phyloP scores from a whole-genome alignment of 73 alveolate genomes.

The Paramecium bursaria region DNA sequence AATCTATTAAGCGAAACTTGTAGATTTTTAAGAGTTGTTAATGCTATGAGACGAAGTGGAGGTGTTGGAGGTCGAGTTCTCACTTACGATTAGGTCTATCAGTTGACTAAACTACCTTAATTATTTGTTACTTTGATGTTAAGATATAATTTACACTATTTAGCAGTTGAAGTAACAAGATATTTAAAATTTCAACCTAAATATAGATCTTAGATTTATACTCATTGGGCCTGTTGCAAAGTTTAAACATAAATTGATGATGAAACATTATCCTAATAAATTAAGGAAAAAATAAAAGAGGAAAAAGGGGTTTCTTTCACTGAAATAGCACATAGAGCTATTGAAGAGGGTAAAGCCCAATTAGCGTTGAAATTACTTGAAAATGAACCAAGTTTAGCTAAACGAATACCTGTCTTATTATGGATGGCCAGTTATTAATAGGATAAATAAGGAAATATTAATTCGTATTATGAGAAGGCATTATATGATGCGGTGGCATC shows the following conservation, averaged over 20 bases:
- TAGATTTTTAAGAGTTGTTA: slow-evolving; percentile 61
- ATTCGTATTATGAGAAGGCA: slow-evolving; percentile 71
- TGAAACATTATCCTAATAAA: slow-evolving; percentile 61
- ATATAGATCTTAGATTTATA: slow-evolving; percentile 59
- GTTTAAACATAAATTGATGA: slow-evolving; percentile 55
- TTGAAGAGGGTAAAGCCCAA: slow-evolving; percentile 69
- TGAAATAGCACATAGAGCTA: slow-evolving; percentile 70
- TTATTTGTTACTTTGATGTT: slow-evolving; percentile 49
- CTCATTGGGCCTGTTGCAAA: slow-evolving; percentile 76
- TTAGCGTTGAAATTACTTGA: slow-evolving; percentile 70
- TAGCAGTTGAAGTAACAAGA: slow-evolving; percentile 70
- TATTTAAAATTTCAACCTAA: slow-evolving; percentile 58
- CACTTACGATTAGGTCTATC: slow-evolving; percentile 45
- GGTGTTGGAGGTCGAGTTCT: slow-evolving; percentile 57
- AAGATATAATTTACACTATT: slow-evolving; percentile 63
- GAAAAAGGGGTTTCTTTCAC: slow-evolving; percentile 69
- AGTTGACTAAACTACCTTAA: slow-evolving; percentile 36
- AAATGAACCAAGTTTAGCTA: slow-evolving; percentile 67
- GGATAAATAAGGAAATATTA: slow-evolving; percentile 20
- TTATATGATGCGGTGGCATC: slow-evolving; percentile 66
- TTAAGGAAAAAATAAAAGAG: slow-evolving; percentile 60
- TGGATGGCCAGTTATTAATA: slow-evolving; percentile 71
- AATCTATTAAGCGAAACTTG: slow-evolving; percentile 57
- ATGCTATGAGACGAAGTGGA: slow-evolving; percentile 61
- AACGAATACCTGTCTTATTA: slow-evolving; percentile 72